phyloP scores from a whole-genome alignment of 768 basidiomycete species.

The Pleurotus ostreatus region DNA sequence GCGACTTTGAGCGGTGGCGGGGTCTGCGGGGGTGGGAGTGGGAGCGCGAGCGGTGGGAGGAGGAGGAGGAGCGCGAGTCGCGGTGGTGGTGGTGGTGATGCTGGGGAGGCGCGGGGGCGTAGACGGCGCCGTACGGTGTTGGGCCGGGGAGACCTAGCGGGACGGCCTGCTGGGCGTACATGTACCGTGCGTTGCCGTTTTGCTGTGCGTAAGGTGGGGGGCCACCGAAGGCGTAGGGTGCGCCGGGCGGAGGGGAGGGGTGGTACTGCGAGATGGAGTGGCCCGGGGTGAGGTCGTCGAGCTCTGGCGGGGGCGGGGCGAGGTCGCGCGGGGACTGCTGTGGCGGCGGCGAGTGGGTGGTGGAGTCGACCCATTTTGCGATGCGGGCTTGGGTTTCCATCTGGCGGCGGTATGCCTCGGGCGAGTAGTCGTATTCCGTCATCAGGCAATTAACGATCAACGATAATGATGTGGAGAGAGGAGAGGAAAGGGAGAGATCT shows the following conservation, averaged over 20 bases:
- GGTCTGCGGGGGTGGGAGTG: background rate
- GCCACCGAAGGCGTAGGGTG: background rate
- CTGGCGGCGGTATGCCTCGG: background rate
- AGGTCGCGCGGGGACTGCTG: background rate
- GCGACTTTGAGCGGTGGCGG: background rate
- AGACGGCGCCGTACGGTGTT: background rate
- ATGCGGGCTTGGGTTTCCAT: background rate
- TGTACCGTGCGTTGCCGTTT: background rate
- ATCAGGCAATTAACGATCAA: background rate
- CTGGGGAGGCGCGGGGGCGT: background rate
- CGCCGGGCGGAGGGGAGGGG: background rate
- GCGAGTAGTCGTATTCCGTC: constrained; percentile 1
- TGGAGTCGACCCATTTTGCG: background rate
- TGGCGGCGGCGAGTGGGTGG: background rate
- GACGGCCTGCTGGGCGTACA: background rate
- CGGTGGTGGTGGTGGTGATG: background rate
- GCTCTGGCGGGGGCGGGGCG: background rate
- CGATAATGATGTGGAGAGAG: too few species aligned
- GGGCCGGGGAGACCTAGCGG: background rate
- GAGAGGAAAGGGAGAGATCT: too few species aligned
- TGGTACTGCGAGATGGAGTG: background rate
- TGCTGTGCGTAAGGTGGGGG: background rate
- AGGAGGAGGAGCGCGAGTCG: background rate
- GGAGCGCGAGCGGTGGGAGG: background rate
- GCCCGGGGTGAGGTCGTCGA: background rate